Percentiles rank a stretch among this genome's conserved stretches.
These are phyloP conservation scores for Musa beccarii DNA, from an alignment of 176 grass and related monocot species.

Conservation along the genomic window DNA sequence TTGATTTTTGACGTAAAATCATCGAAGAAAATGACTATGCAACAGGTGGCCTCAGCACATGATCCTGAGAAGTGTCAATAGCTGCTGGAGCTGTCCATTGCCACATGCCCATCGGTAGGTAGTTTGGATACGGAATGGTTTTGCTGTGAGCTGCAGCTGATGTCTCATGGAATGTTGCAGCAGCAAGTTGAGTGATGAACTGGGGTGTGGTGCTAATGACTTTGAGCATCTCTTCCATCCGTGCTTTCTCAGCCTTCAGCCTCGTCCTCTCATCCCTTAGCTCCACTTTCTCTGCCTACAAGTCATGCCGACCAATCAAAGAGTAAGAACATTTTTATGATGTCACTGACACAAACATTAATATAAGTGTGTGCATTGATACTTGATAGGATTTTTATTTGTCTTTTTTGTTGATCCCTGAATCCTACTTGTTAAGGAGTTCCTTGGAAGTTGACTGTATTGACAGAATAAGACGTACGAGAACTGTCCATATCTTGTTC, in stretches of 20 bases:
- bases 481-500: background rate
- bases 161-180: slow-evolving; percentile 32
- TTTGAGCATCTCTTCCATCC: slow-evolving; percentile 76
- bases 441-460: background rate
- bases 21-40: background rate
- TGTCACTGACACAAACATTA: background rate
- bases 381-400: no score
- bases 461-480: background rate
- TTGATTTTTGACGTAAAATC: no score
- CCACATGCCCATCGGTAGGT: slow-evolving; percentile 70
- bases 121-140: slow-evolving; percentile 46
- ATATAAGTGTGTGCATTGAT: no score
- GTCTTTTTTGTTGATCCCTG: no score
- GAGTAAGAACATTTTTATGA: background rate
- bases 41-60: background rate
- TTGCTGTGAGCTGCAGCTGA: slow-evolving; percentile 40
- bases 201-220: slow-evolving; percentile 23
- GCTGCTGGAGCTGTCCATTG: slow-evolving; percentile 88
- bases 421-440: background rate
- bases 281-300: slow-evolving; percentile 69
- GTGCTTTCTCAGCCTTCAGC: slow-evolving; percentile 77
- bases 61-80: slow-evolving; percentile 84
- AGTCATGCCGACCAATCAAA: background rate
- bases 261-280: slow-evolving; percentile 79
- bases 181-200: slow-evolving; percentile 46